A percentile compares a stretch with the other conserved stretches of the same genome.
Evolutionary conservation across 441 rosid species (phyloP).

Genomic region (Euphorbia schlechtendalii): DNA sequence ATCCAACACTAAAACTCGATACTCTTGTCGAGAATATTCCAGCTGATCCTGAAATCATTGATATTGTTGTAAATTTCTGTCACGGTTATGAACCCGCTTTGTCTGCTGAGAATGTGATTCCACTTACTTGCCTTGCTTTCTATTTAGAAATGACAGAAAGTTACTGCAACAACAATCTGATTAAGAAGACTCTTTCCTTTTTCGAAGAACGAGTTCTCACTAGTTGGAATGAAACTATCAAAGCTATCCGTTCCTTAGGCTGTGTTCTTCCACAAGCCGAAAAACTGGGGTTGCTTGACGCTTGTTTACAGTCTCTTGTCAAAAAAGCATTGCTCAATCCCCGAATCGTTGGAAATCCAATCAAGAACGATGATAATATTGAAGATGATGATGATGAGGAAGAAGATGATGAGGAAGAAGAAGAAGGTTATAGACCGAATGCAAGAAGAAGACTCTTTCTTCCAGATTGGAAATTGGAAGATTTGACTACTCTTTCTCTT

Average conservation of each 20-base stretch:
- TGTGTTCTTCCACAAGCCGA: constrained; percentile 30
- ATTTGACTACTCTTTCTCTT: constrained; percentile 49
- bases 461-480: constrained; percentile 30
- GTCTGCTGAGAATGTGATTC: constrained; percentile 52
- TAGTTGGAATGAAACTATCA: constrained; percentile 69
- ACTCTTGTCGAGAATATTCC: constrained; percentile 42
- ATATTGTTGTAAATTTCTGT: constrained; percentile 67
- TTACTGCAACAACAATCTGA: constrained; percentile 50
- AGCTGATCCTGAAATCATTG: constrained; percentile 40
- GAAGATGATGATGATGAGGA: constrained; percentile 13
- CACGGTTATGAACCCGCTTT: constrained; percentile 44
- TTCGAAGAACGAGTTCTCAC: constrained; percentile 45
- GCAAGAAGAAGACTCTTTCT: no score
- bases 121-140: constrained; percentile 50
- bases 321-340: constrained; percentile 45
- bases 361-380: no score
- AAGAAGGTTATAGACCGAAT: no score
- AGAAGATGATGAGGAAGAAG: no score
- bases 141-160: constrained; percentile 64
- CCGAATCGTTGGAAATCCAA: constrained; percentile 44
- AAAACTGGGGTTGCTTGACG: constrained; percentile 41
- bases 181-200: constrained; percentile 38
- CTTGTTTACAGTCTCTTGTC: constrained; percentile 54
- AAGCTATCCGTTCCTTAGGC: constrained; percentile 37
- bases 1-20: constrained; percentile 26